These are phyloP conservation scores for Camellia granthamiana DNA, from an alignment of 148 eudicot species.

Conservation along the genomic window DNA sequence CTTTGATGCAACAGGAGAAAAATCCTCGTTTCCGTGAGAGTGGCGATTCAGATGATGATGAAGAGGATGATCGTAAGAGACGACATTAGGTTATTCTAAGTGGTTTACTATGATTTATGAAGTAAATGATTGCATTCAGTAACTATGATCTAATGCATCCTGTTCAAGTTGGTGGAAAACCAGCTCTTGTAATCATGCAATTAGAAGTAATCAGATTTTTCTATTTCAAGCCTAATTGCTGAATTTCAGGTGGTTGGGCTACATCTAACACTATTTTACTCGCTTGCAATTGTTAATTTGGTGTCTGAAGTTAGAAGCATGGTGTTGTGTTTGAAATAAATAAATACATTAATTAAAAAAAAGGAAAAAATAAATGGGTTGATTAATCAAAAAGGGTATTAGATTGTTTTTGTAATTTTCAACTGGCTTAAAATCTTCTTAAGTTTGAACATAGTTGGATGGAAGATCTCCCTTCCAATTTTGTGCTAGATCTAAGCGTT, in stretches of 20 bases:
- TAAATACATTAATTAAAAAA: no score
- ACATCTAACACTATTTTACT: no score
- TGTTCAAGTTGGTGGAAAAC: neutral
- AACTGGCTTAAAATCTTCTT: no score
- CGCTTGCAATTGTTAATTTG: no score
- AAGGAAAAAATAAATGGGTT: no score
- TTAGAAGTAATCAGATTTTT: neutral
- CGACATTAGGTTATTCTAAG: constrained; percentile 28
- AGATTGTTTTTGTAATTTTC: no score
- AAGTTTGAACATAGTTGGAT: no score
- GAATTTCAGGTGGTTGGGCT: neutral
- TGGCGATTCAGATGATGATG: constrained; percentile 92
- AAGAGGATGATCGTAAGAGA: constrained; percentile 68
- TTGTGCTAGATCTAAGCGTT: no score
- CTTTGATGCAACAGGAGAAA: constrained; percentile 63
- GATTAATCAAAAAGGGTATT: no score
- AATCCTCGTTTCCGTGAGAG: constrained; percentile 93
- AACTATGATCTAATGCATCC: neutral
- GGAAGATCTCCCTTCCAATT: no score
- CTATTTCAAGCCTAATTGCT: neutral
- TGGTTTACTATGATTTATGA: neutral
- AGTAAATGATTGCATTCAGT: neutral
- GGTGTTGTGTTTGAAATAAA: no score
- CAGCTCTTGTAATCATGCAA: neutral
- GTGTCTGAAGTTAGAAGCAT: no score